A percentile compares a stretch with the other conserved stretches of the same genome.
These are phyloP conservation scores for Elsinoe necatrix DNA, from an alignment of 2,329 filamentous ascomycete genomes.

Conservation along the genomic window DNA sequence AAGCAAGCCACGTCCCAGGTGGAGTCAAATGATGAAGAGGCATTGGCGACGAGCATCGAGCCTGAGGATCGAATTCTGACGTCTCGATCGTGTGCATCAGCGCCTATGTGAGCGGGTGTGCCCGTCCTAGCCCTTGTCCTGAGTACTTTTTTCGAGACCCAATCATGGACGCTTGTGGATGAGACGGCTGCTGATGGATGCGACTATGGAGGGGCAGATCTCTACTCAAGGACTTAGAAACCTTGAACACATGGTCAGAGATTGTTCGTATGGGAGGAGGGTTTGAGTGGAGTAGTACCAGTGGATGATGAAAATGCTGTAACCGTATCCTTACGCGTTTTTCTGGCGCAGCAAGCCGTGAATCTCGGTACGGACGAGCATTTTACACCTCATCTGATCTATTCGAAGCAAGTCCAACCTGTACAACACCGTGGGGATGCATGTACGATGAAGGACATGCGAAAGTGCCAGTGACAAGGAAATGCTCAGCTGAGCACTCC, in stretches of 20 bases:
- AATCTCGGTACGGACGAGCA: not conserved
- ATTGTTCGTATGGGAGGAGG: constrained; percentile 6
- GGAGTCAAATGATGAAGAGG: not conserved
- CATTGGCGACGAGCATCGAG: constrained; percentile 3
- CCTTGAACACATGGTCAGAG: constrained; percentile 12
- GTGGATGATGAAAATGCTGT: not conserved
- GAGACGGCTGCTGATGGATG: constrained; percentile 6
- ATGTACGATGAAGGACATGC: not conserved
- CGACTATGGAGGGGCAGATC: constrained; percentile 3
- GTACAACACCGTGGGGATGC: not conserved
- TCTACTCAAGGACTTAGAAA: constrained; percentile 1
- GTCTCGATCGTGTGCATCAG: constrained; percentile 13
- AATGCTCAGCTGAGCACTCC: not conserved
- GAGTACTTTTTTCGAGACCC: constrained; percentile 6
- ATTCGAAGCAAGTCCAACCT: not conserved
- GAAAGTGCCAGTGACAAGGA: not conserved
- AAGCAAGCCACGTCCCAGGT: constrained; percentile 5
- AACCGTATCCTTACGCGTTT: not conserved
- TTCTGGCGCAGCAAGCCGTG: not conserved
- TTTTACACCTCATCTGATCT: constrained; percentile 4
- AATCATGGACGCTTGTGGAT: not conserved
- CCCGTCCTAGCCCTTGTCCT: not conserved
- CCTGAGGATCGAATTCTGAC: constrained; percentile 12
- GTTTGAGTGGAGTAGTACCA: not conserved
- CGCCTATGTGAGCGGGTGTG: not conserved